These are phyloP conservation scores for Plantago ovata DNA, from an alignment of 257 asterid genomes.

Conservation along the genomic window DNA sequence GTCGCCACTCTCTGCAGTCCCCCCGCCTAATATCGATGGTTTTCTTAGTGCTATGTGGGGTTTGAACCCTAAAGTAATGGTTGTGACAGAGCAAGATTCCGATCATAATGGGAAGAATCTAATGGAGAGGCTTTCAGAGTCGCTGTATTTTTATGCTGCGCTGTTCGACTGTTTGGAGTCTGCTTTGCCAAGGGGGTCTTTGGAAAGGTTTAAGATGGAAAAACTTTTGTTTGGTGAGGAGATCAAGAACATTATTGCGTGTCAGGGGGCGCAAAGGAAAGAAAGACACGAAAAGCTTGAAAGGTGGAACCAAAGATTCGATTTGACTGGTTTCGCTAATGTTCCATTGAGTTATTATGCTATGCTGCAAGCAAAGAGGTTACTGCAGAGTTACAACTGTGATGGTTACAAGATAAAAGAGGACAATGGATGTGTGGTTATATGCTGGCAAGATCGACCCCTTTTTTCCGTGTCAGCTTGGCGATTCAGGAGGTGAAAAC, in stretches of 20 bases:
- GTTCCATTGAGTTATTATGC: conserved; percentile 51
- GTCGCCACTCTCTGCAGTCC: conserved; percentile 24
- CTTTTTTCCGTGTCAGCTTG: conserved; percentile 69
- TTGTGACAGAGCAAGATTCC: conserved; percentile 71
- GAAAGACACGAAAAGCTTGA: conserved; percentile 68
- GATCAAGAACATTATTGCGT: conserved; percentile 59
- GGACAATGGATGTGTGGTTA: conserved; percentile 53
- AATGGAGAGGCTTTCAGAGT: conserved; percentile 59
- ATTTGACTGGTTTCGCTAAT: conserved; percentile 53
- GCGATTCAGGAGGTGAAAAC: conserved; percentile 41
- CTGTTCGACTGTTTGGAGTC: conserved; percentile 77
- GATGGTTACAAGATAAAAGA: conserved; percentile 55
- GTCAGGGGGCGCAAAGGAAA: conserved; percentile 66
- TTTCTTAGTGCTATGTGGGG: conserved; percentile 44
- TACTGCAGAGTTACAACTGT: conserved; percentile 49
- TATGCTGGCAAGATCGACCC: conserved; percentile 75
- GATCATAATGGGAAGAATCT: conserved; percentile 44
- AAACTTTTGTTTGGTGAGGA: conserved; percentile 62
- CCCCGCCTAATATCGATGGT: conserved; percentile 32
- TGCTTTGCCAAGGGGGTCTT: conserved; percentile 37
- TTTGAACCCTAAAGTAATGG: conserved; percentile 64
- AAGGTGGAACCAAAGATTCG: conserved; percentile 61
- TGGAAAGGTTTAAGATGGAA: conserved; percentile 59
- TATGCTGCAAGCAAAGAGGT: conserved; percentile 55
- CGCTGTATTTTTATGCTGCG: conserved; percentile 59